Percentiles rank a stretch among this genome's conserved stretches.
These are phyloP conservation scores for Metschnikowia kunwiensis DNA, from an alignment of 805 yeast genomes.

Conservation along the genomic window DNA sequence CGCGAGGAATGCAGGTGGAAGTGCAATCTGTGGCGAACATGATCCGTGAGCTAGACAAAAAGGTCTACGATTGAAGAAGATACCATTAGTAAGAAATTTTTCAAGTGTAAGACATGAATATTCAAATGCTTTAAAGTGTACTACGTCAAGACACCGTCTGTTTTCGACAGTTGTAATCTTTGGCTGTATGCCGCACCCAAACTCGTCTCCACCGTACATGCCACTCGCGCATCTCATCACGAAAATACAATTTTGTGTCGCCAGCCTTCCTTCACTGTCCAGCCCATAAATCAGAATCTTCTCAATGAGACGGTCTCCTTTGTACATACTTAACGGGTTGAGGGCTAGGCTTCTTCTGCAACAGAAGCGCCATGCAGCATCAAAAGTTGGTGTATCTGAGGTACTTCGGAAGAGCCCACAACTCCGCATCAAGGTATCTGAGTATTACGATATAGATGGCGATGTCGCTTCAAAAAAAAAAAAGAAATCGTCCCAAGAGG, in stretches of 20 bases:
- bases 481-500: neutral
- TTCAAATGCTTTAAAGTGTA: too few species aligned
- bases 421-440: slow-evolving; percentile 6
- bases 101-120: too few species aligned
- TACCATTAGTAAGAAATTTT: too few species aligned
- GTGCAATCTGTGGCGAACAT: slow-evolving; percentile 88
- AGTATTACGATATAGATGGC: slow-evolving; percentile 1
- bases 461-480: slow-evolving; percentile 2
- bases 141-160: too few species aligned
- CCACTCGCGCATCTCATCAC: too few species aligned
- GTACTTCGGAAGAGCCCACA: slow-evolving; percentile 5
- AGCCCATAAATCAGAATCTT: too few species aligned
- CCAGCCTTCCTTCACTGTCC: too few species aligned
- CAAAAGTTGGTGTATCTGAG: slow-evolving; percentile 5
- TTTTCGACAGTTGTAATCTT: too few species aligned
- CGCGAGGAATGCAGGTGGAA: slow-evolving; percentile 87
- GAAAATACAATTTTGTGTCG: too few species aligned
- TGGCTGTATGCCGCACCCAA: too few species aligned
- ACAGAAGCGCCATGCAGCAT: neutral
- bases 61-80: slow-evolving; percentile 50
- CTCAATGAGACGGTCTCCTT: neutral
- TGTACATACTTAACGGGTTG: neutral
- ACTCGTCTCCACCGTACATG: too few species aligned
- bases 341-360: neutral
- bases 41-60: slow-evolving; percentile 73